A percentile compares a stretch with the other conserved stretches of the same genome.
phyloP scores from a whole-genome alignment of 1,139 yeast genomes.

The Zygoascus hellenicus region DNA sequence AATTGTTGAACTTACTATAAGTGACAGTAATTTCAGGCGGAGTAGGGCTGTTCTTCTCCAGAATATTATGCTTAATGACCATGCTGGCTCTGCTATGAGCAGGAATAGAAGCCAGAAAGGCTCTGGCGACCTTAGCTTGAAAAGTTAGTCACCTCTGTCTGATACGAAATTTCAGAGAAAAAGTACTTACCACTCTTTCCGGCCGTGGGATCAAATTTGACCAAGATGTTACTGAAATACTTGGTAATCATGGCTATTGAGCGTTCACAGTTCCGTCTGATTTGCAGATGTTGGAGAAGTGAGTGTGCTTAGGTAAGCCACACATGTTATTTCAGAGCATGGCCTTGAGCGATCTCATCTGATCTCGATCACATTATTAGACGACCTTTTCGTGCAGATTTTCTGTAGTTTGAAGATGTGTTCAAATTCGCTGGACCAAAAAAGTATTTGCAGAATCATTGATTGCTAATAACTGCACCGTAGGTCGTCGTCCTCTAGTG shows the following conservation, averaged over 20 bases:
- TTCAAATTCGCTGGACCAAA: too few species aligned
- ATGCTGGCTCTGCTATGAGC: constrained; percentile 35
- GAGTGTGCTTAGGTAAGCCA: too few species aligned
- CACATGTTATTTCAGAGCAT: too few species aligned
- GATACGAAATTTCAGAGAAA: background rate
- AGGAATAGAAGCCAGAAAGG: constrained; percentile 76
- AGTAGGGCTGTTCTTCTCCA: constrained; percentile 36
- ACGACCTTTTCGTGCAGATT: too few species aligned
- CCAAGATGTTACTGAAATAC: constrained; percentile 70
- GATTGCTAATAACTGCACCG: too few species aligned
- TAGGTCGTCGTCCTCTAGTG: too few species aligned
- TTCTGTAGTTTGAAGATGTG: too few species aligned
- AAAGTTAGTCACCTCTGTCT: constrained; percentile 1
- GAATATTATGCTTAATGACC: constrained; percentile 28
- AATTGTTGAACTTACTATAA: constrained; percentile 41
- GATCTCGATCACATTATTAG: too few species aligned
- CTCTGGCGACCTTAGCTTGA: constrained; percentile 70
- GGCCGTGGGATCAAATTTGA: constrained; percentile 68
- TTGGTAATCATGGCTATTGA: constrained; percentile 62
- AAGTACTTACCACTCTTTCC: constrained; percentile 49
- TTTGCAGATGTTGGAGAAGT: too few species aligned
- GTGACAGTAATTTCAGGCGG: constrained; percentile 64
- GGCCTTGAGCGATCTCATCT: too few species aligned
- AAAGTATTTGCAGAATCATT: too few species aligned
- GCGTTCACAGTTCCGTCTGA: too few species aligned